phyloP scores from a whole-genome alignment of 2,329 filamentous ascomycete species.

The Ceratocystis cacaofunesta region DNA sequence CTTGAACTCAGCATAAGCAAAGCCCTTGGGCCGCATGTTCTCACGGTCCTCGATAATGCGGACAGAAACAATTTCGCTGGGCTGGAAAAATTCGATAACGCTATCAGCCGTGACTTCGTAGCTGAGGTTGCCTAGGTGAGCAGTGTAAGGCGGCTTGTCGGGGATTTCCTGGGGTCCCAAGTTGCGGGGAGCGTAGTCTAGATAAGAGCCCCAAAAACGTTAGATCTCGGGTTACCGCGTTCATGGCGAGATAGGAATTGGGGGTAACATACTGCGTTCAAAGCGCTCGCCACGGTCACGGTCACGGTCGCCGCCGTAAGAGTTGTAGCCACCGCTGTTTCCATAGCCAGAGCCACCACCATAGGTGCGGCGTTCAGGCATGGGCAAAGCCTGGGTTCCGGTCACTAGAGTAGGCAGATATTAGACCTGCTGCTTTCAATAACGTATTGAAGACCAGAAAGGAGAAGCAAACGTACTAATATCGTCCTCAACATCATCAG shows the following conservation, averaged over 20 bases:
- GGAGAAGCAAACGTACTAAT: constrained; percentile 45
- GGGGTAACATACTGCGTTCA: constrained; percentile 1
- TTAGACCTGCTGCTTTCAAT: background rate
- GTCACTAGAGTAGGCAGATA: constrained; percentile 2
- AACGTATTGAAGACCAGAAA: background rate
- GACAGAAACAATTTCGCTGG: constrained; percentile 75
- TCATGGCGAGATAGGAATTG: background rate
- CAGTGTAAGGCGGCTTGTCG: constrained; percentile 84
- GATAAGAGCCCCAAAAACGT: constrained; percentile 18
- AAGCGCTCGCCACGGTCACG: constrained; percentile 3
- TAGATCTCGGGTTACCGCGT: background rate
- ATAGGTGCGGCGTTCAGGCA: constrained; percentile 31
- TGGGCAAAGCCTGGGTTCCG: constrained; percentile 44
- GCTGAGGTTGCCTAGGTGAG: constrained; percentile 89
- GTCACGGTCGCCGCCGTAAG: constrained; percentile 1
- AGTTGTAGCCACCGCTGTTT: constrained; percentile 23
- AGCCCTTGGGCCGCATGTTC: constrained; percentile 88
- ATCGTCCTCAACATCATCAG: constrained; percentile 93
- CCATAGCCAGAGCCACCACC: constrained; percentile 23
- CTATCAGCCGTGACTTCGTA: constrained; percentile 81
- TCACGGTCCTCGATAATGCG: constrained; percentile 95
- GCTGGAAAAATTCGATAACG: constrained; percentile 71
- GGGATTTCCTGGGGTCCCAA: constrained; percentile 60
- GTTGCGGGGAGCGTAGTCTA: constrained; percentile 52
- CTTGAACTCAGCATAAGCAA: constrained; percentile 92